Evolutionary conservation across 106 monocot genomes (phyloP), one percentile per base, ranked within the genome.

Genomic region (Apostasia ramifera): DNA sequence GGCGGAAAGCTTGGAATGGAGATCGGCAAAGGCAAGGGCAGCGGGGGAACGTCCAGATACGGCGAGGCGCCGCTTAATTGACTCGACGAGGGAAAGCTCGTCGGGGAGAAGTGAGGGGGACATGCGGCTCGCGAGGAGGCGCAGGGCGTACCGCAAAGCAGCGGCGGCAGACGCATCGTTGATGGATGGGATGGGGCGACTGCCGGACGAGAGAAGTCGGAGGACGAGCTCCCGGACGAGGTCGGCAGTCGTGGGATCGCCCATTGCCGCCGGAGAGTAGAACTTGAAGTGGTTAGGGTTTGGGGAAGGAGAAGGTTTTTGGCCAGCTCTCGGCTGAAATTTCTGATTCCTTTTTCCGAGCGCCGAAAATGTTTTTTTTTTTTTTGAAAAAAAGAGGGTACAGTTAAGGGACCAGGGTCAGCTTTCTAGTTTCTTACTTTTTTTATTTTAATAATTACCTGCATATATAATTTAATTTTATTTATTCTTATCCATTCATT

Each of bases 51-150:
- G 83, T 47, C 84, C 79, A 62, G 71, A 69, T 48, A 59, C 58
- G 48, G 89, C 88, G 69, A 97, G 95, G 55, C 62, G 63, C 48
- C 92, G 86, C 78, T 97, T 97, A 78, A 97, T 82, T 70, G 92
- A 89, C 50, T 92, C 89, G 47, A 82, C 85, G 61, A 86, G 70
- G 68, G 88, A 73, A 66, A 79, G 56, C 70, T 84, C 82, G 71
- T 91, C 91, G 65, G 81, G 51, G 48, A 84, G 42, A 26, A 85
- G 3, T 46, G 94, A 78, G 5, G 86, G 76, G 6, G 84, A 73
- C 63, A 86, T 75, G 61, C 86, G 81, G 76, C 86, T 85, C 61
- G 92, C 92, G 71, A 98, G 98, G 57, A 98, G 65, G 46, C 89
- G 89, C 61, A 73, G 74, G 40, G 98, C 93, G 72, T 81, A 98